phyloP scores from a whole-genome alignment of 2,329 filamentous ascomycete species.

The Nemania serpens region DNA sequence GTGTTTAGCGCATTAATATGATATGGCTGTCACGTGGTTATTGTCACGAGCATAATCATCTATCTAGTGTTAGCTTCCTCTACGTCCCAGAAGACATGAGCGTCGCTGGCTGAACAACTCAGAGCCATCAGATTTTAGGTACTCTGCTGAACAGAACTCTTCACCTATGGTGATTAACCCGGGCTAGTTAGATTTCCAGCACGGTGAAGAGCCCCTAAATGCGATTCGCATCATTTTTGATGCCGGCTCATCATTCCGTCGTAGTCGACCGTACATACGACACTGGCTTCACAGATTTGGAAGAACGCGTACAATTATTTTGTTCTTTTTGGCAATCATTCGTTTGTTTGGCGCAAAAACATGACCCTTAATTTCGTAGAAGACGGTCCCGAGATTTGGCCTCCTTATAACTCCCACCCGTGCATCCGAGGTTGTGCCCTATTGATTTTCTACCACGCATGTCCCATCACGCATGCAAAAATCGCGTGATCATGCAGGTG shows the following conservation, averaged over 20 bases:
- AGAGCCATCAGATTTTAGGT: background rate
- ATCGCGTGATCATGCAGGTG: slow-evolving; percentile 52
- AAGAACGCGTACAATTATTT: slow-evolving; percentile 13
- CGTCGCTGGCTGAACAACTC: background rate
- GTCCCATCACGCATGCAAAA: slow-evolving; percentile 51
- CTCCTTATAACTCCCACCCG: slow-evolving; percentile 46
- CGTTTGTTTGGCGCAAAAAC: slow-evolving; percentile 42
- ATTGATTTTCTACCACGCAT: slow-evolving; percentile 51
- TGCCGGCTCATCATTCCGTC: slow-evolving; percentile 20
- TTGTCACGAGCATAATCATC: background rate
- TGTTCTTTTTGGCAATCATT: slow-evolving; percentile 30
- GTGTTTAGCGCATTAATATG: background rate
- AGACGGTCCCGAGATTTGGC: slow-evolving; percentile 44
- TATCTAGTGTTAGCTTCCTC: background rate
- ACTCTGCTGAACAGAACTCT: background rate
- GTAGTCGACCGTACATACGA: slow-evolving; percentile 18
- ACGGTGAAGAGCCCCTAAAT: slow-evolving; percentile 2
- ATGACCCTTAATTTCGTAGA: slow-evolving; percentile 44
- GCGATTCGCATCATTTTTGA: slow-evolving; percentile 1
- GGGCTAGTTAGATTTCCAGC: slow-evolving; percentile 12
- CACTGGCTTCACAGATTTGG: slow-evolving; percentile 21
- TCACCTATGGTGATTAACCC: background rate
- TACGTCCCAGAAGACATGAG: background rate
- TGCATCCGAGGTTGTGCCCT: slow-evolving; percentile 52
- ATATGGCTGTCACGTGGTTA: background rate